phyloP scores from a whole-genome alignment of 345 rosid genomes.

The Garcia nutans region DNA sequence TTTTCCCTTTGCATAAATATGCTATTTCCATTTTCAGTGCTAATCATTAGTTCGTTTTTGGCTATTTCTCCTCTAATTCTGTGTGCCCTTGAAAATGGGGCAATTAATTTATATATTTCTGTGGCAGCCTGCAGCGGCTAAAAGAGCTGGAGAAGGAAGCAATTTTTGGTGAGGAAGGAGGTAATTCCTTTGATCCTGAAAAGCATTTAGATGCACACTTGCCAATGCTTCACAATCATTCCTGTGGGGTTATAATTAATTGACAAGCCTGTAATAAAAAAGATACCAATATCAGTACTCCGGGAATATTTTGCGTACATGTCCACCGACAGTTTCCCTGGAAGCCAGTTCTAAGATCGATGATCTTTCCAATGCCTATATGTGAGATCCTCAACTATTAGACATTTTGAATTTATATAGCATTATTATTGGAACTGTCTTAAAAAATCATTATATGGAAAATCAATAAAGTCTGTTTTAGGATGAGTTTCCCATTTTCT shows the following conservation, averaged over 20 bases:
- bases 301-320: conserved; percentile 46
- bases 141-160: conserved; percentile 38
- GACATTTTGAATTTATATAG: too few species aligned
- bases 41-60: neutral
- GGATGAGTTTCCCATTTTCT: too few species aligned
- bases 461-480: too few species aligned
- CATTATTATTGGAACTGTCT: too few species aligned
- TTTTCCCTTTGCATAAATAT: neutral
- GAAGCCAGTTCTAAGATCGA: conserved; percentile 48
- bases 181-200: conserved; percentile 24
- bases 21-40: too few species aligned
- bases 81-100: neutral
- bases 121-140: conserved; percentile 22
- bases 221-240: conserved; percentile 33
- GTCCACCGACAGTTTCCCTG: conserved; percentile 44
- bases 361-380: neutral
- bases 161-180: conserved; percentile 11
- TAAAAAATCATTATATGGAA: too few species aligned
- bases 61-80: neutral
- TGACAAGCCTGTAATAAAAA: conserved; percentile 32
- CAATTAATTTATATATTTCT: neutral
- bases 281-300: conserved; percentile 42
- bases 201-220: conserved; percentile 34
- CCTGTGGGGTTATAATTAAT: conserved; percentile 26
- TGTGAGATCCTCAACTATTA: neutral